These are phyloP conservation scores for Nigrospora sphaerica DNA, from an alignment of 2,329 filamentous ascomycete species.

Conservation along the genomic window DNA sequence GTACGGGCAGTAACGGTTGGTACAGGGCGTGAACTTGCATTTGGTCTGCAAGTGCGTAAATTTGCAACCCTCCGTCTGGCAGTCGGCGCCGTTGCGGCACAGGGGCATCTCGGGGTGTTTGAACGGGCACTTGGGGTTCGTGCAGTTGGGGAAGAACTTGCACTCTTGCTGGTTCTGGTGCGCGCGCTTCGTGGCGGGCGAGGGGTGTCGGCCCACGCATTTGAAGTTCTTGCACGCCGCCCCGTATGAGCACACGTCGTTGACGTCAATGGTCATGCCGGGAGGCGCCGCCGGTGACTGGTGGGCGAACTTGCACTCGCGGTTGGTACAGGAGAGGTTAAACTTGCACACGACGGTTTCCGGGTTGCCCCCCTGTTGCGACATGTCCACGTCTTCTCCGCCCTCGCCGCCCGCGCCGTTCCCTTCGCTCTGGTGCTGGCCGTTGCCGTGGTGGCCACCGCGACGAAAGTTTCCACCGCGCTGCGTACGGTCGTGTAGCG, in stretches of 20 bases:
- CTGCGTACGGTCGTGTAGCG: constrained; percentile 70
- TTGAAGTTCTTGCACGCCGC: constrained; percentile 94
- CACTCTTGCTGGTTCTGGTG: constrained; percentile 82
- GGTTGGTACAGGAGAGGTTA: constrained; percentile 82
- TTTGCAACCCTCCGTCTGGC: constrained; percentile 73
- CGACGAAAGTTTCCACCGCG: constrained; percentile 44
- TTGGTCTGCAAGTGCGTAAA: constrained; percentile 80
- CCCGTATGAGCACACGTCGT: constrained; percentile 75
- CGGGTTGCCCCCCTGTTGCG: constrained; percentile 47
- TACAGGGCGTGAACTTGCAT: constrained; percentile 88
- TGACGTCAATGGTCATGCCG: constrained; percentile 69
- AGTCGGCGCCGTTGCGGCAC: constrained; percentile 88
- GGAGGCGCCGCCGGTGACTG: constrained; percentile 86
- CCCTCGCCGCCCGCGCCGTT: constrained; percentile 29
- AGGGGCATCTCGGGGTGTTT: constrained; percentile 79
- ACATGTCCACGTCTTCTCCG: constrained; percentile 59
- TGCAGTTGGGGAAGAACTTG: constrained; percentile 87
- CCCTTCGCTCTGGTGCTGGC: constrained; percentile 23
- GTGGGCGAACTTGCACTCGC: constrained; percentile 87
- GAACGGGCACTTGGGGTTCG: constrained; percentile 82
- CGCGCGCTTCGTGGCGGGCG: constrained; percentile 70
- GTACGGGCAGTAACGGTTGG: constrained; percentile 81
- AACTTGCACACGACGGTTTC: constrained; percentile 76
- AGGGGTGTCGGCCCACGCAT: constrained; percentile 86
- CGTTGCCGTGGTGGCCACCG: constrained; percentile 33